Evolutionary conservation across 495 filamentous ascomycete species (phyloP), one percentile per base, ranked within the genome.

Genomic region (Penicillium soppii): DNA sequence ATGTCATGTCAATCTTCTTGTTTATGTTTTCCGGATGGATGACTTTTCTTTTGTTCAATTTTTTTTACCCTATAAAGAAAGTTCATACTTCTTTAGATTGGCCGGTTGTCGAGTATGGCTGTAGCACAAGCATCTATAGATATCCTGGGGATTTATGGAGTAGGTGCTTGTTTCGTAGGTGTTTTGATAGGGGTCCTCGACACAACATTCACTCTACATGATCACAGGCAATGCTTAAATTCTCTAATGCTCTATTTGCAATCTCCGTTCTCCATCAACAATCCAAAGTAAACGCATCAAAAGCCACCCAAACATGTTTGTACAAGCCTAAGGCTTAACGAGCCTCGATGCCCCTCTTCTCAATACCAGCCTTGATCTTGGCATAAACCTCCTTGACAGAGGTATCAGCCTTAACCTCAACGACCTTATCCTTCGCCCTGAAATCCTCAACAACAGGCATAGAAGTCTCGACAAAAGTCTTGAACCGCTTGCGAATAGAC

Each of bases 401-500:
- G 19, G 78, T 77, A 23, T 81, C 84, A 20, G 91, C 89, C 51
- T 81, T 71, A 12, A 97, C 78, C 68, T 82, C 84, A 53, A 94
- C 83, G 19, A 97, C 91, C 69, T 86, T 88, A 37, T 78, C 82
- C 70, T 91, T 72, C 52, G 72, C 74, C 72, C 86, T 85, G 70
- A 87, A 97, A 59, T 87, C 82, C 54, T 94, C 79, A 40, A 98
- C 91, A 29, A 97, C 94, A 33, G 94, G 94, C 91, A 97, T 96
- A 66, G 89, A 95, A 3, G 91, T 96, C 69, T 97, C 90, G 22
- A 94, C 75, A 62, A 97, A 98, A 4, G 87, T 91, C 52, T 84
- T 81, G 75, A 98, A 98, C 30, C 94, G 80, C 84, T 98, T 98
- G 72, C 85, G 87, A 69, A 97, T 97, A 58, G 85, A 90, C 74